Conservation (phyloP, 1,139 yeast genomes). For the Magnusiomyces ingens region DNA sequence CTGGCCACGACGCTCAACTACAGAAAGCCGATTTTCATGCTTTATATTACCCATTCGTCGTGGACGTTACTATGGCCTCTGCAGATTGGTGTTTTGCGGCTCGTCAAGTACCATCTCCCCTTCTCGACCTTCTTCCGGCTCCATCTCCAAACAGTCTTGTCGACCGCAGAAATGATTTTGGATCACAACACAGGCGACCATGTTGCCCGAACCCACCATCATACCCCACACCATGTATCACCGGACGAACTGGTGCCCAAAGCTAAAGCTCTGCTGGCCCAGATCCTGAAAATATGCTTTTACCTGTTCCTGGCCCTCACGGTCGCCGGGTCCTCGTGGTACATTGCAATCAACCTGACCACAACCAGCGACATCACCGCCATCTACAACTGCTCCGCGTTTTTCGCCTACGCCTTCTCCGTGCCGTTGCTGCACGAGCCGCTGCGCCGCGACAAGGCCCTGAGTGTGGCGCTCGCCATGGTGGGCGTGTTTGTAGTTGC, state of each 20-base stretch:
- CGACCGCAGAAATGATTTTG: conserved; percentile 42
- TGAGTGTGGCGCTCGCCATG: conserved; percentile 66
- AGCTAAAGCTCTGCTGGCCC: conserved; percentile 31
- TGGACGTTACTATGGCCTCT: conserved; percentile 74
- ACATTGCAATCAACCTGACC: conserved; percentile 71
- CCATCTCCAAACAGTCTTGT: conserved; percentile 46
- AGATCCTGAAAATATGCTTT: conserved; percentile 42
- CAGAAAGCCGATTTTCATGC: conserved; percentile 61
- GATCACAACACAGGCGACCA: conserved; percentile 38
- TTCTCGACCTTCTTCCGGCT: conserved; percentile 37
- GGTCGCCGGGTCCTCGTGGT: conserved; percentile 81
- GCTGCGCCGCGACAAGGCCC: conserved; percentile 57
- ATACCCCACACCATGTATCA: conserved; percentile 1
- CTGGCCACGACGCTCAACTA: conserved; percentile 52
- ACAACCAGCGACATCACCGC: conserved; percentile 87
- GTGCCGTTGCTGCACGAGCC: conserved; percentile 62
- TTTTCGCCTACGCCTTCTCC: conserved; percentile 80
- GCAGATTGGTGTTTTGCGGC: conserved; percentile 43
- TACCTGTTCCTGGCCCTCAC: conserved; percentile 54
- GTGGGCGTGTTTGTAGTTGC: conserved; percentile 76
- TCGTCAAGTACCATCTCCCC: conserved; percentile 32
- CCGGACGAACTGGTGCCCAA: conserved; percentile 15
- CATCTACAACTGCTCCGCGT: conserved; percentile 83
- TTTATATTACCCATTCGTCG: conserved; percentile 69
- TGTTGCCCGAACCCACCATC: conserved; percentile 26